phyloP scores from a whole-genome alignment of 306 rosid species.

The Acacia confusa region DNA sequence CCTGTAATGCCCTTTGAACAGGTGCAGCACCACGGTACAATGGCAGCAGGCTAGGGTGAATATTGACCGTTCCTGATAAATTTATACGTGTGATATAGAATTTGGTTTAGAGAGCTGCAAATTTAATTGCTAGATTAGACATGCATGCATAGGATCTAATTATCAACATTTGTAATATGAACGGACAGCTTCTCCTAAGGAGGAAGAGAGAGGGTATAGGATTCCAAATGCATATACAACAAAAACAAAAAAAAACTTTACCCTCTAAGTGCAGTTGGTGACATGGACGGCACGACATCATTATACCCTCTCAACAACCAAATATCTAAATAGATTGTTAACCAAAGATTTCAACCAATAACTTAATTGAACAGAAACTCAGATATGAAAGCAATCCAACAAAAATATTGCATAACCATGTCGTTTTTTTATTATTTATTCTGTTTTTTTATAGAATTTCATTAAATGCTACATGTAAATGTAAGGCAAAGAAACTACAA shows the following conservation, averaged over 20 bases:
- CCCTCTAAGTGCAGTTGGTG: too few species aligned
- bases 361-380: neutral
- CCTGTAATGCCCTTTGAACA: conserved; percentile 95
- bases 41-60: conserved; percentile 91
- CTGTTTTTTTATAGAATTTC: neutral
- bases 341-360: too few species aligned
- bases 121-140: conserved; percentile 4
- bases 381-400: neutral
- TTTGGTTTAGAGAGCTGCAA: conserved; percentile 9
- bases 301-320: too few species aligned
- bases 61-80: conserved; percentile 78
- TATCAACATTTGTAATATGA: neutral
- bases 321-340: too few species aligned
- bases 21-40: conserved; percentile 96
- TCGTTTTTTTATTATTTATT: neutral
- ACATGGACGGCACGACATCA: too few species aligned
- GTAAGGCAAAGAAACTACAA: neutral
- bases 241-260: neutral
- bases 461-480: neutral
- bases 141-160: neutral
- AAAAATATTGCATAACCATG: neutral
- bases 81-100: conserved; percentile 21
- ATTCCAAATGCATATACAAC: neutral
- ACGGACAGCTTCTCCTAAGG: neutral
- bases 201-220: neutral